Percentiles rank a stretch among this genome's conserved stretches.
phyloP scores from a whole-genome alignment of 768 basidiomycete species.

The Pleurotus giganteus region DNA sequence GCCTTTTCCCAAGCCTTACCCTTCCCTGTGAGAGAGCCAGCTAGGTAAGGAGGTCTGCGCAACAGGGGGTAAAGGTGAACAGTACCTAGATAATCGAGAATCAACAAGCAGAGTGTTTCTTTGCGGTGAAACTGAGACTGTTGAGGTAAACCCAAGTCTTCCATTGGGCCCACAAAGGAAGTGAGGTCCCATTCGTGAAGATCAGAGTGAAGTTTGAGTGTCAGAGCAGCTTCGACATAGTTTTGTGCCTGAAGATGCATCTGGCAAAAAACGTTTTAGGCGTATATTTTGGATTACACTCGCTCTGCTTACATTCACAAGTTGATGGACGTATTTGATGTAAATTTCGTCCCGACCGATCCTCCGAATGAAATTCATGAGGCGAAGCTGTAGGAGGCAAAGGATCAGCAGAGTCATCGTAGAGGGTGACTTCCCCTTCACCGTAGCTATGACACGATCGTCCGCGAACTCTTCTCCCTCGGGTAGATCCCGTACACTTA shows the following conservation, averaged over 20 bases:
- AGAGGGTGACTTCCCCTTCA: slow-evolving; percentile 23
- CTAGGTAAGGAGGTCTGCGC: slow-evolving; percentile 5
- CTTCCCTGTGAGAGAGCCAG: slow-evolving; percentile 53
- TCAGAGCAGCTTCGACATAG: slow-evolving; percentile 90
- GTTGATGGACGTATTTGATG: slow-evolving; percentile 93
- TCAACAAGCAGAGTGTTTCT: slow-evolving; percentile 86
- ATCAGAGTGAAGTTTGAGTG: slow-evolving; percentile 91
- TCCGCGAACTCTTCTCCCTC: slow-evolving; percentile 94
- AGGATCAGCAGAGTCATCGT: neutral
- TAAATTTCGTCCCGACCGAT: slow-evolving; percentile 94
- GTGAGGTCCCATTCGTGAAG: slow-evolving; percentile 88
- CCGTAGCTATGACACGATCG: slow-evolving; percentile 91
- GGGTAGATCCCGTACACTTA: slow-evolving; percentile 85
- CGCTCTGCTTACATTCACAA: slow-evolving; percentile 87
- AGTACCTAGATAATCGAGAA: slow-evolving; percentile 91
- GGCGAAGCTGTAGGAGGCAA: slow-evolving; percentile 52
- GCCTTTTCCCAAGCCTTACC: slow-evolving; percentile 98
- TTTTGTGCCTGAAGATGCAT: slow-evolving; percentile 89
- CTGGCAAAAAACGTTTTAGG: slow-evolving; percentile 36
- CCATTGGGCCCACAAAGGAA: slow-evolving; percentile 81
- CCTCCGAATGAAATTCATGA: slow-evolving; percentile 92
- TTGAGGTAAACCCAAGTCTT: slow-evolving; percentile 84
- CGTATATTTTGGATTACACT: slow-evolving; percentile 20
- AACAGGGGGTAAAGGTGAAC: slow-evolving; percentile 1
- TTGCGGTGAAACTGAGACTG: slow-evolving; percentile 95